These are phyloP conservation scores for Candida easanensis DNA, from an alignment of 805 yeast genomes.

Conservation along the genomic window DNA sequence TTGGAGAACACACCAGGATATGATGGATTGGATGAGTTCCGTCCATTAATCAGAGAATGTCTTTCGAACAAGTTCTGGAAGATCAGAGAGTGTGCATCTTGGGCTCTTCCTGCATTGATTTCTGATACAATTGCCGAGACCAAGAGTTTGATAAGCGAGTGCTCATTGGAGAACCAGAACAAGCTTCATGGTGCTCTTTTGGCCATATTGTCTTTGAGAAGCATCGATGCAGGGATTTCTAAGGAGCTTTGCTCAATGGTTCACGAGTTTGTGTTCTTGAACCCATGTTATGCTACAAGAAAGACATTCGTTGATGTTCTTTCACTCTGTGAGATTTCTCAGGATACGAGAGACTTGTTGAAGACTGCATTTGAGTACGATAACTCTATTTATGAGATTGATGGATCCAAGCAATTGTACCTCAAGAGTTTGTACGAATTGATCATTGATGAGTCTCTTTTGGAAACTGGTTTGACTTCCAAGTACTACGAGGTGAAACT, in stretches of 20 bases:
- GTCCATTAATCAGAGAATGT: constrained; percentile 43
- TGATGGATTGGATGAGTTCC: constrained; percentile 51
- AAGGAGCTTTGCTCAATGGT: constrained; percentile 6
- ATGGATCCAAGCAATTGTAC: constrained; percentile 52
- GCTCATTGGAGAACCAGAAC: constrained; percentile 36
- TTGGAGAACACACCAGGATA: constrained; percentile 60
- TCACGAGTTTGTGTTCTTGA: constrained; percentile 20
- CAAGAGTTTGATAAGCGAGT: constrained; percentile 22
- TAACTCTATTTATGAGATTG: constrained; percentile 27
- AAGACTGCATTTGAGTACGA: constrained; percentile 36
- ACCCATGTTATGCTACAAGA: constrained; percentile 32
- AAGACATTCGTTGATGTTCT: constrained; percentile 32
- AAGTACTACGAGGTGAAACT: constrained; percentile 44
- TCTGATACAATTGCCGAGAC: constrained; percentile 32
- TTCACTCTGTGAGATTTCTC: constrained; percentile 1
- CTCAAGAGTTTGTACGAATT: constrained; percentile 32
- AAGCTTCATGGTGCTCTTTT: constrained; percentile 58
- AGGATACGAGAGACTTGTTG: constrained; percentile 23
- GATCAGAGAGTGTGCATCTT: constrained; percentile 83
- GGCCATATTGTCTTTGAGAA: constrained; percentile 39
- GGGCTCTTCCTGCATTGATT: constrained; percentile 55
- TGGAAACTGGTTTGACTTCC: constrained; percentile 37
- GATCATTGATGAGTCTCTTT: constrained; percentile 26
- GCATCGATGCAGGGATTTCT: constrained; percentile 9
- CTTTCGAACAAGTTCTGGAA: constrained; percentile 68